Evolutionary conservation across 345 rosid genomes (phyloP).

Genomic region (Microthlaspi erraticum): DNA sequence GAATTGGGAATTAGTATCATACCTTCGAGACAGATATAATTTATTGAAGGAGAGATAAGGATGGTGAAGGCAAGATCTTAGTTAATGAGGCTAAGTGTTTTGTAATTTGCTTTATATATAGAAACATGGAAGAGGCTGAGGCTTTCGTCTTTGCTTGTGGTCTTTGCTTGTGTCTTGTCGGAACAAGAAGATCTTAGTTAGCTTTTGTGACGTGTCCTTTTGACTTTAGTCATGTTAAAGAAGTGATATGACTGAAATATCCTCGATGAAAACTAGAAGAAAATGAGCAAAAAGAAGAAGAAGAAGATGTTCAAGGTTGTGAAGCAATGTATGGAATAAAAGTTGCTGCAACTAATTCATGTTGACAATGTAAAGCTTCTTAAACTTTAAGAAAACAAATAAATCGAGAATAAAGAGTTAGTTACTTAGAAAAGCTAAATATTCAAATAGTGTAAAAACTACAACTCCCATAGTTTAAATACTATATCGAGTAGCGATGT

Average conservation of each 20-base stretch:
- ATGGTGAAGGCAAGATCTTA: constrained; percentile 25
- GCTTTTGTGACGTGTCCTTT: constrained; percentile 39
- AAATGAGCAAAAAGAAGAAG: background rate
- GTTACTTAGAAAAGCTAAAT: constrained; percentile 30
- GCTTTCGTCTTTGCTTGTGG: constrained; percentile 30
- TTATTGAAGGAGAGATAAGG: background rate
- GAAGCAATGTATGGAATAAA: constrained; percentile 45
- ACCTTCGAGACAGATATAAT: constrained; percentile 23
- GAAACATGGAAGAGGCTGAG: constrained; percentile 31
- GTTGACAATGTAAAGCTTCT: constrained; percentile 41
- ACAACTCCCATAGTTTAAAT: background rate
- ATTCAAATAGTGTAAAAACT: background rate
- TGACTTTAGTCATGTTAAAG: constrained; percentile 34
- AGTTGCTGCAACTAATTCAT: constrained; percentile 49
- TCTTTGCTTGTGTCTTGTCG: constrained; percentile 43
- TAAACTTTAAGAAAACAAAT: background rate
- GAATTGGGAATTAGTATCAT: background rate
- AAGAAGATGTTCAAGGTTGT: constrained; percentile 43
- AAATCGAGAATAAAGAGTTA: constrained; percentile 6
- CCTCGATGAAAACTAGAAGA: constrained; percentile 30
- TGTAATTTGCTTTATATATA: constrained; percentile 32
- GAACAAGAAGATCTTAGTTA: constrained; percentile 40
- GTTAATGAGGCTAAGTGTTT: constrained; percentile 32
- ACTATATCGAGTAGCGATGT: background rate
- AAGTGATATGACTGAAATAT: background rate